Evolutionary conservation across 345 rosid genomes (phyloP).

Genomic region (Euphorbia lathyris): DNA sequence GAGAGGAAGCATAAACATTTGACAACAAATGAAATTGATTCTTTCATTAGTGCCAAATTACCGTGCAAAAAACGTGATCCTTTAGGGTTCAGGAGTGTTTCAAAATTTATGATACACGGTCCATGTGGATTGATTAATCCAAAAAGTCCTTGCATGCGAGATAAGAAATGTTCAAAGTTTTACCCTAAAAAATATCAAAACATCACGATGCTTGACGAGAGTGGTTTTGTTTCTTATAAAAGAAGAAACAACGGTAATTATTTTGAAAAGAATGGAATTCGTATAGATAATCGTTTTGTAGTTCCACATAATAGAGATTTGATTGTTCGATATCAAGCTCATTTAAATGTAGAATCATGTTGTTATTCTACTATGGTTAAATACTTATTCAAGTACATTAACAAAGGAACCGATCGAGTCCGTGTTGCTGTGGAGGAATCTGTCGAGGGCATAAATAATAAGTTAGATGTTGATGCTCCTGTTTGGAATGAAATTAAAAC

Average conservation of each 20-base stretch:
- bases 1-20: neutral
- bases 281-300: neutral
- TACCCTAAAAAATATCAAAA: neutral
- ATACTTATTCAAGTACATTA: neutral
- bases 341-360: neutral
- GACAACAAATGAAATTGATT: neutral
- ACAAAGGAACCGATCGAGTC: neutral
- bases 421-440: neutral
- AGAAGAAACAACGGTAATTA: neutral
- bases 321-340: neutral
- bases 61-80: neutral
- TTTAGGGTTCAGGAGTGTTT: neutral
- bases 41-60: neutral
- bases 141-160: neutral
- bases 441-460: neutral
- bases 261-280: neutral
- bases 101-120: slow-evolving; percentile 5
- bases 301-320: neutral
- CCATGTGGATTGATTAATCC: neutral
- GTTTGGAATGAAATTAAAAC: no score
- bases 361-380: neutral
- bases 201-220: neutral
- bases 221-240: neutral
- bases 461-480: neutral
- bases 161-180: neutral